Base-by-base conservation (phyloP, 176 grass and related monocot species). In the Juncus inflexus region DNA sequence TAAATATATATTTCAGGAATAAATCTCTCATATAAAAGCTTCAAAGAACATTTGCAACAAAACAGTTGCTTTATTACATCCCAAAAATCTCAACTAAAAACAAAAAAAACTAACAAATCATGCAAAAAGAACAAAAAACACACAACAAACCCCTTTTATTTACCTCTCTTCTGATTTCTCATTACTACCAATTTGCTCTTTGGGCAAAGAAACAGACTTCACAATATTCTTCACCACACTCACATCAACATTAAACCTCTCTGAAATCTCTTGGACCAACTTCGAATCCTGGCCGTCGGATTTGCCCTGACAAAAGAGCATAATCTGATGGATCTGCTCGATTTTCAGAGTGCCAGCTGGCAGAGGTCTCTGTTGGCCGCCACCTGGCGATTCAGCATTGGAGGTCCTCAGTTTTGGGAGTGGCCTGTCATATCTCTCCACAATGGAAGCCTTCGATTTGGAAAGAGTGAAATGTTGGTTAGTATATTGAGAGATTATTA, bases 371-470 rank as follows among this genome's bases (percentile, higher is more conserved):
- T 58, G 67, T 59, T 5, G 7, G 57, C 37, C 2, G 14, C 54
- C 16, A 16, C 15, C 37, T 35, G 4, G 37, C 10, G 9, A 35
- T 42, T 70, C 6, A 19, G 14, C 39, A 19, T 71, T 71, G 36
- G 71, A 63, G 59, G 42, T 74, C 42, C 71, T 39, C 9, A 74
- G n/a, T 53, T 63, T 74, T 16, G 71, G 71, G 53, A 74, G 28
- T 0, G 59, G 19, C 36, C 71, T 63, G 12, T 53, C 42, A 40
- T 74, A 74, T 53, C 37, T 61, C 15, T 63, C 60, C 40, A 15
- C 55, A 13, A 74, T 74, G 15, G 60, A 74, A 37, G 71, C 71
- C 71, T 74, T 15, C 52, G 9, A 47, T 47, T 47, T 47, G 9
- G 2, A 47, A 47, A 47, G 1, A 47, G 2, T 28, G 19, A 28